Evolutionary conservation across 257 asterid species (phyloP).

Genomic region (Schizonepeta tenuifolia): DNA sequence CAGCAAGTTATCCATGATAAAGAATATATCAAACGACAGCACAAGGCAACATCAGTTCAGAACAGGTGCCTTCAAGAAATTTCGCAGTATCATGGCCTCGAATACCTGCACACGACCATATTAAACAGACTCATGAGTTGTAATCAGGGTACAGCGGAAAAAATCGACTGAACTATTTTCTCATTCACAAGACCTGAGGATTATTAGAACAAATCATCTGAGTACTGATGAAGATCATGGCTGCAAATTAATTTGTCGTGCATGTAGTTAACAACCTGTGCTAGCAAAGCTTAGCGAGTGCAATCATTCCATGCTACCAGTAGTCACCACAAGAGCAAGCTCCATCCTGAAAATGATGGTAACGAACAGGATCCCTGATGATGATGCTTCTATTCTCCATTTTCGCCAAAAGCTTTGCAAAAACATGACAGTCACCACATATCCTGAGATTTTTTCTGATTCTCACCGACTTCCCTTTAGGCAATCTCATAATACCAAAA

Average conservation of each 20-base stretch:
- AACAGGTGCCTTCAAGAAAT: constrained; percentile 21
- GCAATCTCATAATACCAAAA: constrained; percentile 69
- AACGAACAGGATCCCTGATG: constrained; percentile 87
- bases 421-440: constrained; percentile 87
- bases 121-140: background rate
- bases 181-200: constrained; percentile 3
- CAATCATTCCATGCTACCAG: constrained; percentile 57
- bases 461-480: constrained; percentile 68
- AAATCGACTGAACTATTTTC: background rate
- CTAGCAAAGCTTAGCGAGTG: background rate
- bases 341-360: constrained; percentile 90
- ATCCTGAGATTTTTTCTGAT: constrained; percentile 84
- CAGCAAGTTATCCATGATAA: constrained; percentile 21
- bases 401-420: constrained; percentile 74
- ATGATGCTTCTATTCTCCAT: constrained; percentile 63
- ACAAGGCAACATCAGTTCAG: constrained; percentile 11
- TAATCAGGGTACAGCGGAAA: background rate
- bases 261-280: background rate
- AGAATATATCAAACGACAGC: constrained; percentile 23
- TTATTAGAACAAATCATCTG: background rate
- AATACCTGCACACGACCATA: constrained; percentile 28
- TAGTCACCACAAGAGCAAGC: constrained; percentile 89
- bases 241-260: constrained; percentile 15
- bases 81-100: constrained; percentile 21
- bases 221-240: constrained; percentile 11